Evolutionary conservation across 768 basidiomycete species (phyloP), one percentile per base, ranked within the genome.

Genomic region (Podaxis sp.): DNA sequence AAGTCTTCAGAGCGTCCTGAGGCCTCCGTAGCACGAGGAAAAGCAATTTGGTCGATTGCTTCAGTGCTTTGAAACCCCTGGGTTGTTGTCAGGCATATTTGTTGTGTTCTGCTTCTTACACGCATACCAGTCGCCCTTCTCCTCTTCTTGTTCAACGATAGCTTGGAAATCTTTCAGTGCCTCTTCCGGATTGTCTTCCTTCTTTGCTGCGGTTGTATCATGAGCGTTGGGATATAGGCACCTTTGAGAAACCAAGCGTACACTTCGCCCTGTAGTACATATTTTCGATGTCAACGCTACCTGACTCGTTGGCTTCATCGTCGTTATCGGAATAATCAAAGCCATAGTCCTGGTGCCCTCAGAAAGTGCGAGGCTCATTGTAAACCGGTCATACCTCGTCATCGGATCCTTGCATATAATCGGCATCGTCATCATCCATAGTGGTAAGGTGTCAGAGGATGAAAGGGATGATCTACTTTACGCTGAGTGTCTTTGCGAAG

Each of bases 41-140:
- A 60, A 96, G 85, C 56, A 98, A 80, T 74, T 99, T 99, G 17
- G 96, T 98, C 56, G 91, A 93, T 70, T 99, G 97, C 70, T 99
- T 99, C 64, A 99, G 83, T 4, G 96, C 93, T 74, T 99, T 99
- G 85, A 99, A 99, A 2, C 96, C 97, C 96, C 96, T 98, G 69
- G 28, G 30, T 6, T 46, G 20, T 7, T 37, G 46, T 56, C 65
- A 51, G 59, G 7, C 22, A 36, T 33, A 7, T 28, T 28, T 2
- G 12, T 15, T 4, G 37, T 49, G 50, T 51, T 11, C 17, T 12
- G 40, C 4, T 17, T 44, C 6, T 17, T n/a, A 15, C 24, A 44
- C 30, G 56, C 86, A 62, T 69, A 96, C 95, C 96, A 98, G 69
- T 99, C 96, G 40, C 93, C 93, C 72, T 92, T 92, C 70, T 94